phyloP scores from a whole-genome alignment of 441 rosid species.

The Eruca vesicaria region DNA sequence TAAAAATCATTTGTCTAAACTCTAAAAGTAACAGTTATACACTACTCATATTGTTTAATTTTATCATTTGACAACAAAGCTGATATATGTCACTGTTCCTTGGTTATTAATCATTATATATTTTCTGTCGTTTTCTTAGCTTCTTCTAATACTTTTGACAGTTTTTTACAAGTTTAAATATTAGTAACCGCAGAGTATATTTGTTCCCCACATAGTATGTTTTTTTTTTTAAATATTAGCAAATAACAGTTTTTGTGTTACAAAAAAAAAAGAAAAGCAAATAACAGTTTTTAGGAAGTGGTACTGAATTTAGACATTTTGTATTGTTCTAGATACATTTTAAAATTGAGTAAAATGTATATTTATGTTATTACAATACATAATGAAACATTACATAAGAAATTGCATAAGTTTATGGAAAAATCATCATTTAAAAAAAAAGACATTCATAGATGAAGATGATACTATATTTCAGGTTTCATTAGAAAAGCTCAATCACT shows the following conservation, averaged over 20 bases:
- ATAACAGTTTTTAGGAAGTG: background rate
- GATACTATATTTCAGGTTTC: too few species aligned
- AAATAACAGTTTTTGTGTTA: background rate
- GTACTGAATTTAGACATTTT: background rate
- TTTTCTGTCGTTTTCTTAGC: slow-evolving; percentile 22
- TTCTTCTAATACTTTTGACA: background rate
- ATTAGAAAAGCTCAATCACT: too few species aligned
- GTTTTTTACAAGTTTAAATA: background rate
- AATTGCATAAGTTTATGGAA: too few species aligned
- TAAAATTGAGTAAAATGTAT: too few species aligned
- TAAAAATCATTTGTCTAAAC: background rate
- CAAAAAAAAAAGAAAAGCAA: too few species aligned
- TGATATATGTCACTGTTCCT: slow-evolving; percentile 14
- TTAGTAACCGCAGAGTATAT: background rate
- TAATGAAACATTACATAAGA: too few species aligned
- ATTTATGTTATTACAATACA: too few species aligned
- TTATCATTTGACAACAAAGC: slow-evolving; percentile 14
- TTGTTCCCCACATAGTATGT: background rate
- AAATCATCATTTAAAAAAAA: too few species aligned
- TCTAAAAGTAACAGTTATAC: background rate
- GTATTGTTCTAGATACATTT: background rate
- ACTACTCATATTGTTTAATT: background rate
- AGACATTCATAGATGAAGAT: too few species aligned
- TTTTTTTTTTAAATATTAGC: too few species aligned
- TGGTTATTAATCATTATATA: background rate